Conservation (phyloP, 2,329 filamentous ascomycete genomes). For the Cercospora brassicicola region DNA sequence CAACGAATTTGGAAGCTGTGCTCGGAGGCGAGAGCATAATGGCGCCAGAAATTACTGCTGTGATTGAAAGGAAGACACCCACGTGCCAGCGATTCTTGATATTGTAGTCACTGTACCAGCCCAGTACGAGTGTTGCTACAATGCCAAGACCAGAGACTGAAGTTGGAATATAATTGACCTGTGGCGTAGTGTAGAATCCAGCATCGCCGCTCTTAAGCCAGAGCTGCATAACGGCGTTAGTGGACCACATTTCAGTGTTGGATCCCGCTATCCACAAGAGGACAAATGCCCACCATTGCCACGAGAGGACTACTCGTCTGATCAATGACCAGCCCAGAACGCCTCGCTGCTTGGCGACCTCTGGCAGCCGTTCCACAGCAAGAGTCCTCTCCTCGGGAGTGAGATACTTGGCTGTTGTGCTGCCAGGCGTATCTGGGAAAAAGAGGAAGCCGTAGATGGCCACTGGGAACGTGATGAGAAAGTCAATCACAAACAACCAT, state of each 20-base stretch:
- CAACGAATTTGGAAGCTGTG: constrained; percentile 30
- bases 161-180: constrained; percentile 33
- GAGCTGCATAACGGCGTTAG: constrained; percentile 34
- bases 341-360: constrained; percentile 28
- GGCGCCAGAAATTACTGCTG: constrained; percentile 30
- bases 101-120: constrained; percentile 35
- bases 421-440: constrained; percentile 55
- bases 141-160: constrained; percentile 32
- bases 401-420: constrained; percentile 52
- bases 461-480: constrained; percentile 58
- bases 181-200: constrained; percentile 27
- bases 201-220: constrained; percentile 25
- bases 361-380: constrained; percentile 29
- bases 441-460: constrained; percentile 57
- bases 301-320: constrained; percentile 28
- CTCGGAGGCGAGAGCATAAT: constrained; percentile 29
- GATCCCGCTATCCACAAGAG: constrained; percentile 33
- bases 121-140: constrained; percentile 30
- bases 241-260: constrained; percentile 34
- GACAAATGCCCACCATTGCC: constrained; percentile 36
- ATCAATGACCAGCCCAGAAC: constrained; percentile 29
- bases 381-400: constrained; percentile 25
- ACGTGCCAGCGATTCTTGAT: constrained; percentile 30
- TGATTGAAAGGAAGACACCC: constrained; percentile 32
- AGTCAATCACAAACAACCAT: constrained; percentile 61